Base-by-base conservation (phyloP, 176 grass and related monocot genomes). In the Pontederia crassipes region DNA sequence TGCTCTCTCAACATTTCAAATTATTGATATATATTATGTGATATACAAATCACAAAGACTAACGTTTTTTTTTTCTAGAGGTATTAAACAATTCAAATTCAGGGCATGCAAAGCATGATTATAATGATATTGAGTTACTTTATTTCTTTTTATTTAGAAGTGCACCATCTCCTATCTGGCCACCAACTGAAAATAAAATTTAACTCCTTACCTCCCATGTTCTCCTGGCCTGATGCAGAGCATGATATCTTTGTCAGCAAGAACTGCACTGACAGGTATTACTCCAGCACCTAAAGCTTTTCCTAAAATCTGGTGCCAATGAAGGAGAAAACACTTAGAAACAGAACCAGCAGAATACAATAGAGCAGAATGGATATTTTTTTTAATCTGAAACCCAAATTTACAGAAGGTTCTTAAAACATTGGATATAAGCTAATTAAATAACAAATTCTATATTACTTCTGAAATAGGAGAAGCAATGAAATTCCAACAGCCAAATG, bases 251-350 rank as follows among this genome's bases (percentile, higher is more conserved):
- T 97, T 97, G 52, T 97, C 84, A 71, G 93, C 81, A 65, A 97
- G 87, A 80, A 97, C 93, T 61, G 87, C 93, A 83, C 93, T 97
- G 54, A 97, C 87, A 20, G 93, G 84, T 81, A 97, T 62, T 10
- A 97, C 87, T 79, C 93, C 93, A 61, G 93, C 93, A 73, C 93
- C 93, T 55, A 97, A 77, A 28, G 93, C 84, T 80, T 97, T 97
- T 51, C 93, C 93, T 75, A 97, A 56, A 78, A 97, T 91, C 93
- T 97, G 77, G 35, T 70, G 62, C 6, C 75, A 7, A 61, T 6
- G 20, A 52, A 64, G 47, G 74, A 52, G 67, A 11, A 48, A 62
- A n/a, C 24, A 60, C 17, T 62, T 0, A 58, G 55, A 50, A 58
- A 16, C 32, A 40, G 32, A 40, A 40, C 32, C 32, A 4, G 32